Conservation (phyloP, 176 grass and related monocot genomes). For the Bothriochloa decipiens region DNA sequence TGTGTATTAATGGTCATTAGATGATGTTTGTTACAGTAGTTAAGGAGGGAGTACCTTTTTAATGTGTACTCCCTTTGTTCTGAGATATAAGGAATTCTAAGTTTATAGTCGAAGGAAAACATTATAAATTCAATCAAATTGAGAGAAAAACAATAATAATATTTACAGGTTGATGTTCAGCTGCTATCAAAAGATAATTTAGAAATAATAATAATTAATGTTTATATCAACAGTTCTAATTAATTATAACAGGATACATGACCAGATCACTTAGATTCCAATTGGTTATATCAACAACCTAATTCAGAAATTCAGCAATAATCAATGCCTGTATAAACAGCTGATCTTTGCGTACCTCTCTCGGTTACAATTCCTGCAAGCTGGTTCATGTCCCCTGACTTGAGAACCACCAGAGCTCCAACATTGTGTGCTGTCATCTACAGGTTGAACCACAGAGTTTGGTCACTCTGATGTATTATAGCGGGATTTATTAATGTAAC, state of each 20-base stretch:
- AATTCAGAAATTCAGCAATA: no score
- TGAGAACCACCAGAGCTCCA: conserved; percentile 87
- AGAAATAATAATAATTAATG: not conserved
- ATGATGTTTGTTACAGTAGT: not conserved
- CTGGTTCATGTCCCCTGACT: conserved; percentile 71
- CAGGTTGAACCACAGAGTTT: conserved; percentile 28
- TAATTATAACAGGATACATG: not conserved
- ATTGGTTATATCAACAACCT: not conserved
- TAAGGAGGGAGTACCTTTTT: not conserved
- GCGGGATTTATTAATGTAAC: no score
- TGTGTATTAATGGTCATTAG: not conserved
- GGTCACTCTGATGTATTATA: not conserved
- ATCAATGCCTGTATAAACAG: not conserved
- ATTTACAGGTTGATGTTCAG: not conserved
- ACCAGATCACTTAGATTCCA: not conserved
- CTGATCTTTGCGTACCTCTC: conserved; percentile 62
- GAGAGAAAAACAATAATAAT: not conserved
- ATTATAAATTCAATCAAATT: not conserved
- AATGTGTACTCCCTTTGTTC: not conserved
- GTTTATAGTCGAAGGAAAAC: no score
- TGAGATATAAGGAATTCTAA: not conserved
- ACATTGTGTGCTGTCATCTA: conserved; percentile 82
- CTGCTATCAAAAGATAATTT: not conserved
- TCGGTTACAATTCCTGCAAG: conserved; percentile 86
- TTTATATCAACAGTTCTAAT: not conserved